A percentile compares a stretch with the other conserved stretches of the same genome.
These are phyloP conservation scores for Podospora appendiculata DNA, from an alignment of 495 filamentous ascomycete genomes.

Conservation along the genomic window DNA sequence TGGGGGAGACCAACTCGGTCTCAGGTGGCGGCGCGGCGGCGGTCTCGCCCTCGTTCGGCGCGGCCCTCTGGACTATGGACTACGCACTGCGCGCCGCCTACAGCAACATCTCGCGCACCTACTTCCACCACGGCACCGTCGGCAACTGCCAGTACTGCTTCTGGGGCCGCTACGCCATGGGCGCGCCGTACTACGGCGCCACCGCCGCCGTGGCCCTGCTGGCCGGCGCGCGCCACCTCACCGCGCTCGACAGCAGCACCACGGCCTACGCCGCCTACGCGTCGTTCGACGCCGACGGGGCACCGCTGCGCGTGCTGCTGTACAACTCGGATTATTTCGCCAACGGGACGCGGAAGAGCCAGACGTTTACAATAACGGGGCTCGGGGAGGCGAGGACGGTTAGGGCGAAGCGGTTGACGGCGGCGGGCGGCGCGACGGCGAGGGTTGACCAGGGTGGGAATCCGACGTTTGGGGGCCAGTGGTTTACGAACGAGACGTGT, in stretches of 20 bases:
- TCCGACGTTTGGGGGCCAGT: conserved; percentile 46
- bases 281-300: conserved; percentile 33
- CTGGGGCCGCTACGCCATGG: conserved; percentile 50
- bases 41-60: conserved; percentile 51
- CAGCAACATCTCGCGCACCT: conserved; percentile 42
- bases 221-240: conserved; percentile 42
- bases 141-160: conserved; percentile 57
- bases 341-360: conserved; percentile 31
- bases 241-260: conserved; percentile 42
- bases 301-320: conserved; percentile 37
- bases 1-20: conserved; percentile 54
- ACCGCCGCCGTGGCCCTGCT: conserved; percentile 46
- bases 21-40: conserved; percentile 41
- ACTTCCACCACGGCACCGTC: conserved; percentile 57
- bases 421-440: conserved; percentile 38
- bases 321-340: conserved; percentile 54
- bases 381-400: conserved; percentile 23
- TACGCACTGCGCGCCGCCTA: conserved; percentile 43
- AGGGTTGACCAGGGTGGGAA: conserved; percentile 41
- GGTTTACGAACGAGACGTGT: conserved; percentile 47
- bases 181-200: conserved; percentile 52
- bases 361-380: conserved; percentile 41
- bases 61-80: conserved; percentile 54
- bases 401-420: conserved; percentile 47
- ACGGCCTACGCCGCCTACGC: conserved; percentile 46